These are phyloP conservation scores for Acanthamoeba healyi DNA, from an alignment of 208 protist genomes.

Conservation along the genomic window DNA sequence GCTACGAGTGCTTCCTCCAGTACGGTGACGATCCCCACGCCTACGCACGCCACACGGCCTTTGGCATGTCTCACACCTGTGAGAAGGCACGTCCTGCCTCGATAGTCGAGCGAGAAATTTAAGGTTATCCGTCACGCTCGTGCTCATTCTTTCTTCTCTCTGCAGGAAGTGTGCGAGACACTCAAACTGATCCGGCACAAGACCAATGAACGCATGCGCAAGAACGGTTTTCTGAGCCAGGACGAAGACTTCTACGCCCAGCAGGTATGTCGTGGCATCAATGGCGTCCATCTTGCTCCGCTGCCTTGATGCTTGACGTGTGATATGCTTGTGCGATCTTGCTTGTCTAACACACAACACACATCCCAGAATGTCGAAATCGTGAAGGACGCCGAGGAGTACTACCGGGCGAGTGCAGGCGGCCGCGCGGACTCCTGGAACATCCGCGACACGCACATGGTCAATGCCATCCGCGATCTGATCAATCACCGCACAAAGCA, in stretches of 20 bases:
- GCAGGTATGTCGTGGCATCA: not conserved
- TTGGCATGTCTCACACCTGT: slow-evolving; percentile 55
- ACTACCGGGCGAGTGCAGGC: slow-evolving; percentile 35
- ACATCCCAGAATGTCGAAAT: slow-evolving; percentile 56
- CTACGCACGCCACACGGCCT: slow-evolving; percentile 29
- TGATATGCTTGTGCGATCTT: not conserved
- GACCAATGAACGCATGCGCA: not conserved
- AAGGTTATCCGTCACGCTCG: too few species aligned
- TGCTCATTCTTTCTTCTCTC: not conserved
- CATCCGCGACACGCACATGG: slow-evolving; percentile 70
- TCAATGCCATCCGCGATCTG: slow-evolving; percentile 53
- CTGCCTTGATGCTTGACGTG: not conserved
- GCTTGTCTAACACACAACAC: not conserved
- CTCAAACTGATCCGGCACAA: slow-evolving; percentile 11
- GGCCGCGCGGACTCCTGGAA: slow-evolving; percentile 69
- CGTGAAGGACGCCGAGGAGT: slow-evolving; percentile 53
- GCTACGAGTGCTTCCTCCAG: slow-evolving; percentile 53
- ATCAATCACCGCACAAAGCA: slow-evolving; percentile 59
- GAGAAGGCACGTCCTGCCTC: not conserved
- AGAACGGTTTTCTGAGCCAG: not conserved
- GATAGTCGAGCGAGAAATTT: too few species aligned
- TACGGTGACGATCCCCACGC: slow-evolving; percentile 67
- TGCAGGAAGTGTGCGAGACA: slow-evolving; percentile 2
- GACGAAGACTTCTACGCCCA: slow-evolving; percentile 61
- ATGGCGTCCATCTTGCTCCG: not conserved